phyloP scores from a whole-genome alignment of 495 filamentous ascomycete species.

The Tuber umbilicatum region DNA sequence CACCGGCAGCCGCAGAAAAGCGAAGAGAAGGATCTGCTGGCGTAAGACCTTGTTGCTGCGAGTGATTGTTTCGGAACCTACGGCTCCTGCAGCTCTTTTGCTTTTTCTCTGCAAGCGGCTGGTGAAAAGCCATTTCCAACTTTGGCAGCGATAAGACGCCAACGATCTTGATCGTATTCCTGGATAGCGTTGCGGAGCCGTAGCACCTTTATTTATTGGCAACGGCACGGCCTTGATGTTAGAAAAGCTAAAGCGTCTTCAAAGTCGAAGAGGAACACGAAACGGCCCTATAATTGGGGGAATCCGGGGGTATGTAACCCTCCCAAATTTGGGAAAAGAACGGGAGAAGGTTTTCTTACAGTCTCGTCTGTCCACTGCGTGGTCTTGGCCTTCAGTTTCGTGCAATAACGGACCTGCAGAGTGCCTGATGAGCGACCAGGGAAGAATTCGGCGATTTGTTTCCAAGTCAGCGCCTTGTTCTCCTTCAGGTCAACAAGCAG shows the following conservation, averaged over 20 bases:
- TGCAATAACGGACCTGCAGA: conserved; percentile 87
- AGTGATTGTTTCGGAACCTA: conserved; percentile 29
- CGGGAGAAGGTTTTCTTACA: conserved; percentile 51
- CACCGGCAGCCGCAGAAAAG: neutral
- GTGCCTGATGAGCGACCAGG: conserved; percentile 81
- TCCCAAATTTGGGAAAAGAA: conserved; percentile 15
- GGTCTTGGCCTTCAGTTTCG: conserved; percentile 83
- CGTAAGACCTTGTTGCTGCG: conserved; percentile 9
- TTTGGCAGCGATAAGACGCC: conserved; percentile 80
- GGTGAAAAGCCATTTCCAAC: conserved; percentile 80
- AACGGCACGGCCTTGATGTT: conserved; percentile 19
- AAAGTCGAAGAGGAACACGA: conserved; percentile 3
- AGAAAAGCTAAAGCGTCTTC: conserved; percentile 21
- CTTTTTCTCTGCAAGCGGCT: conserved; percentile 74
- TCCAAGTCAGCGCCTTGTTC: conserved; percentile 87
- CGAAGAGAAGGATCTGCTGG: neutral
- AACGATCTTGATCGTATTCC: conserved; percentile 85
- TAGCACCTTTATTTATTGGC: conserved; percentile 54
- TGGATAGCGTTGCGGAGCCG: conserved; percentile 70
- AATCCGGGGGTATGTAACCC: conserved; percentile 15
- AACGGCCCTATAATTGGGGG: conserved; percentile 8
- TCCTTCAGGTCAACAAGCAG: conserved; percentile 83
- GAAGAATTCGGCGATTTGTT: conserved; percentile 92
- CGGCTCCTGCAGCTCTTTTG: conserved; percentile 50
- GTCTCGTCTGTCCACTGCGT: conserved; percentile 89